Evolutionary conservation across 2,329 filamentous ascomycete species (phyloP).

Genomic region (Furcasterigmium sp.): DNA sequence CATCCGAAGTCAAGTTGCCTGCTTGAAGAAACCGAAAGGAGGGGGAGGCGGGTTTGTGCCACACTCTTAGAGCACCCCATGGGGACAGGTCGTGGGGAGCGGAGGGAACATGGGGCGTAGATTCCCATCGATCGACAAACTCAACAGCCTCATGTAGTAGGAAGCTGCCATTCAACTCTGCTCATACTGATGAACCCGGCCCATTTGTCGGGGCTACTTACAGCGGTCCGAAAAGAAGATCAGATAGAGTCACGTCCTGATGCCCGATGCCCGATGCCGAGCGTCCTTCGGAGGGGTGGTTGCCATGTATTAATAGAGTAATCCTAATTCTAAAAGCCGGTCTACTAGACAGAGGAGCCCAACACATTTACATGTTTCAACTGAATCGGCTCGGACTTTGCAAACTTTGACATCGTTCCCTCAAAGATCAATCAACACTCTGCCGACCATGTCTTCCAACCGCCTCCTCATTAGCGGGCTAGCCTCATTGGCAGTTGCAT

Average conservation of each 20-base stretch:
- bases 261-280: slow-evolving; percentile 2
- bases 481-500: slow-evolving; percentile 2
- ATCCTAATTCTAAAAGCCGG: slow-evolving; percentile 1
- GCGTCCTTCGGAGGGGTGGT: slow-evolving; percentile 1
- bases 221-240: slow-evolving; percentile 1
- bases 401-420: slow-evolving; percentile 1
- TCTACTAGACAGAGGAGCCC: slow-evolving; percentile 2
- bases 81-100: background rate
- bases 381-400: slow-evolving; percentile 1
- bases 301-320: slow-evolving; percentile 2
- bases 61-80: slow-evolving; percentile 1
- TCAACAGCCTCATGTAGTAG: background rate
- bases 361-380: slow-evolving; percentile 1
- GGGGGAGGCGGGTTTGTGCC: slow-evolving; percentile 1
- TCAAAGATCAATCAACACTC: slow-evolving; percentile 2
- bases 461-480: slow-evolving; percentile 4
- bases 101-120: slow-evolving; percentile 1
- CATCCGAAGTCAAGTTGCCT: no score
- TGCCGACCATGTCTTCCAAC: slow-evolving; percentile 3
- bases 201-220: slow-evolving; percentile 3
- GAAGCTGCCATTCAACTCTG: background rate
- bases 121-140: background rate
- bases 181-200: slow-evolving; percentile 1
- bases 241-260: slow-evolving; percentile 3
- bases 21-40: slow-evolving; percentile 1